A percentile compares a stretch with the other conserved stretches of the same genome.
Conservation (phyloP, 2,329 filamentous ascomycete genomes). For the Cytospora leucostoma region DNA sequence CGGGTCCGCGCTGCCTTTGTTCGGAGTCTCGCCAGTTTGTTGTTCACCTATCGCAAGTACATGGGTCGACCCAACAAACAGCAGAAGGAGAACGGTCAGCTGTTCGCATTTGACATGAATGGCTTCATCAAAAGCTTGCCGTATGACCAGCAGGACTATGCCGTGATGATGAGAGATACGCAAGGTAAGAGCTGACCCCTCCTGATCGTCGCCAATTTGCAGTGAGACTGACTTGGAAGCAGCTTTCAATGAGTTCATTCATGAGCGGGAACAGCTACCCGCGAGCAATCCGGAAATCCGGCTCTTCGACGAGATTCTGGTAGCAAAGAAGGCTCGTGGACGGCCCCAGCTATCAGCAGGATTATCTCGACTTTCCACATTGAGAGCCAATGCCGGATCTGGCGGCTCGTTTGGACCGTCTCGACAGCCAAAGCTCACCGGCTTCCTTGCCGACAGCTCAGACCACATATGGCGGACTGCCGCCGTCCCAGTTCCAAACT, state of each 20-base stretch:
- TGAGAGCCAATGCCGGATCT: slow-evolving; percentile 56
- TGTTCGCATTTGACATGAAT: slow-evolving; percentile 66
- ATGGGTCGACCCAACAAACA: slow-evolving; percentile 60
- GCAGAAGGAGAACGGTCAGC: slow-evolving; percentile 60
- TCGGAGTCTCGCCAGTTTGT: slow-evolving; percentile 64
- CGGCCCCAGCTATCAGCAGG: slow-evolving; percentile 67
- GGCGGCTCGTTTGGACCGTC: slow-evolving; percentile 42
- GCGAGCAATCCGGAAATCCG: slow-evolving; percentile 66
- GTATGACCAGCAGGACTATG: slow-evolving; percentile 66
- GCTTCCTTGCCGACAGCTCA: slow-evolving; percentile 70
- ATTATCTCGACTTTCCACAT: slow-evolving; percentile 61
- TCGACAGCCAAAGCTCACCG: slow-evolving; percentile 46
- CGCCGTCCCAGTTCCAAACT: slow-evolving; percentile 60
- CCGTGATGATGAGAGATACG: slow-evolving; percentile 64
- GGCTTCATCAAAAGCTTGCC: slow-evolving; percentile 66
- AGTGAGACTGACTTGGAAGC: slow-evolving; percentile 27
- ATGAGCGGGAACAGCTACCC: slow-evolving; percentile 71
- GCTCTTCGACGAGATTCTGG: slow-evolving; percentile 81
- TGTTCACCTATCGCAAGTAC: slow-evolving; percentile 68
- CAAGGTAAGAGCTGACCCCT: slow-evolving; percentile 53
- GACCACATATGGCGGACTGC: slow-evolving; percentile 80
- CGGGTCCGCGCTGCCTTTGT: slow-evolving; percentile 65
- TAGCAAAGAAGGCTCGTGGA: slow-evolving; percentile 72
- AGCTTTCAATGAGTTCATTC: slow-evolving; percentile 82
- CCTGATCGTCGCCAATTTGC: not conserved